Evolutionary conservation across 2,329 filamentous ascomycete species (phyloP).

Genomic region (Periconia sp.): DNA sequence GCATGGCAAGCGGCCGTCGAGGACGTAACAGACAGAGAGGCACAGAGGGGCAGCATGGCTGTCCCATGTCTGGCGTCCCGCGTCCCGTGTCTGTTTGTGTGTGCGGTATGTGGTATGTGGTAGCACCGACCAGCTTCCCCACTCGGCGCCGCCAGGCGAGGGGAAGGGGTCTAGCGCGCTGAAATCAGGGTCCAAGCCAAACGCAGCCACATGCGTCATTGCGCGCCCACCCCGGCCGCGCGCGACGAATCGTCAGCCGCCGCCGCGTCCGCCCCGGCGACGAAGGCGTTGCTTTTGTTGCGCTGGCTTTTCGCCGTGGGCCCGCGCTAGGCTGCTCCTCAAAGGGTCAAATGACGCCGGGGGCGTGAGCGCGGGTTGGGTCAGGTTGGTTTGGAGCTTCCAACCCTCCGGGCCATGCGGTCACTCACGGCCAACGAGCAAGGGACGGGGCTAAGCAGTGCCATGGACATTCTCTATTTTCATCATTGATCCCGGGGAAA

Average conservation of each 20-base stretch:
- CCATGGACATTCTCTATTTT: conserved; percentile 28
- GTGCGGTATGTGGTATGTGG: not conserved
- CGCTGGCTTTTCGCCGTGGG: not conserved
- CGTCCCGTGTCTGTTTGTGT: no score
- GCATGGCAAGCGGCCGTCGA: no score
- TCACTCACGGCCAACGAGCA: not conserved
- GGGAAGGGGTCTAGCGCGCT: not conserved
- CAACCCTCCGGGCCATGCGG: not conserved
- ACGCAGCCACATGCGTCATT: conserved; percentile 6
- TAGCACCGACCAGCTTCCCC: not conserved
- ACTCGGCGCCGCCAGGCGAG: not conserved
- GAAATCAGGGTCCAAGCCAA: conserved; percentile 10
- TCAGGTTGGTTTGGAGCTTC: not conserved
- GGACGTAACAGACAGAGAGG: not conserved
- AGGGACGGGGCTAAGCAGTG: conserved; percentile 3
- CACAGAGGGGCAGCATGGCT: no score
- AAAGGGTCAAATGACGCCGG: not conserved
- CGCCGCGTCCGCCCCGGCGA: not conserved
- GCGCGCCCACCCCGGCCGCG: not conserved
- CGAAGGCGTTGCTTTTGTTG: conserved; percentile 2
- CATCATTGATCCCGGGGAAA: conserved; percentile 15
- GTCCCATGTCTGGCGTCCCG: no score
- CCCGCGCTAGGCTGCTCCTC: no score
- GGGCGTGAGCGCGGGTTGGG: not conserved
- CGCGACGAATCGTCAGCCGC: conserved; percentile 10